Percentiles rank a stretch among this genome's conserved stretches.
phyloP scores from a whole-genome alignment of 225 moss, liverwort and hornwort genomes.

The Neckera pumila region DNA sequence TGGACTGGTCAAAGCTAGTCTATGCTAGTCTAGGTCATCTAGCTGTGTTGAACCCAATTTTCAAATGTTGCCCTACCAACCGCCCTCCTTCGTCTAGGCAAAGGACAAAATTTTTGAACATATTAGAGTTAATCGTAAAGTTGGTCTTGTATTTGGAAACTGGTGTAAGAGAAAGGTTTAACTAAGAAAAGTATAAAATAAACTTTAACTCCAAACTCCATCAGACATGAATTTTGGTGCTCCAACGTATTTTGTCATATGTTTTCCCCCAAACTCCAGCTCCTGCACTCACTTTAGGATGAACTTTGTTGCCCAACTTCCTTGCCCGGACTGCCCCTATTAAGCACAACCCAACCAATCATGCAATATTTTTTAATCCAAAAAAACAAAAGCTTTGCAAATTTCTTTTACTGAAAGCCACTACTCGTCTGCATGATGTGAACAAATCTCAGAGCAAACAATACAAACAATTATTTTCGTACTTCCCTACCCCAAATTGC shows the following conservation, averaged over 20 bases:
- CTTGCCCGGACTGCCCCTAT: background rate
- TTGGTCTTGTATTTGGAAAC: no score
- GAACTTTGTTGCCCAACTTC: background rate
- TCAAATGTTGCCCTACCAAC: background rate
- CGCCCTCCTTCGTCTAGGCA: background rate
- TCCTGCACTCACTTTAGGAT: no score
- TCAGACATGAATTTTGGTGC: no score
- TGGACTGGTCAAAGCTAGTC: background rate
- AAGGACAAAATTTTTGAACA: background rate
- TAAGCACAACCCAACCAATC: background rate
- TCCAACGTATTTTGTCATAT: no score
- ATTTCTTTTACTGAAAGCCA: background rate
- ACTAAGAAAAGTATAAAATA: no score
- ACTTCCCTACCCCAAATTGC: background rate
- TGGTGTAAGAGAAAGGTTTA: no score
- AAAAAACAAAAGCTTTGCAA: no score
- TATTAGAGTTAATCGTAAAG: no score
- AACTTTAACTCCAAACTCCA: no score
- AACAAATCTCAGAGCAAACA: background rate
- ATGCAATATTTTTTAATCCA: background rate
- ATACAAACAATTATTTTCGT: background rate
- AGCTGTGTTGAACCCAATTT: background rate
- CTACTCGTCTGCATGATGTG: background rate
- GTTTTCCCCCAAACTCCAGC: no score
- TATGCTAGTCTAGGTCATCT: no score